phyloP scores from a whole-genome alignment of 371 early-diverging fungal species.

The Mortierella polycephala region DNA sequence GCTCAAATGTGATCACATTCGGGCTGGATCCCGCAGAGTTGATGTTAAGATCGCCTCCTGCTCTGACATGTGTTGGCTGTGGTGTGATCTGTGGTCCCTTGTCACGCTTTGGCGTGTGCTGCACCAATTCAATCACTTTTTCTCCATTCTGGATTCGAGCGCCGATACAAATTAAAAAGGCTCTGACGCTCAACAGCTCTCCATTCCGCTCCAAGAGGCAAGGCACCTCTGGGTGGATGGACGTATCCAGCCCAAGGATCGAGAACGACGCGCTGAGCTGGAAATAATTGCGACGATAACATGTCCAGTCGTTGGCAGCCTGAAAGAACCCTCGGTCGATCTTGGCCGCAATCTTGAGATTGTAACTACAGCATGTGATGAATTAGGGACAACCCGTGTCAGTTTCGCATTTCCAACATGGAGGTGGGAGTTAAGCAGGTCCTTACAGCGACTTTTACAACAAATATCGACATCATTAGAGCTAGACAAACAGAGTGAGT shows the following conservation, averaged over 20 bases:
- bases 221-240: conserved; percentile 62
- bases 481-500: background rate
- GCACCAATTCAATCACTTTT: conserved; percentile 83
- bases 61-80: conserved; percentile 65
- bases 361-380: conserved; percentile 29
- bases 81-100: conserved; percentile 91
- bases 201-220: conserved; percentile 70
- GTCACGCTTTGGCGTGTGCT: conserved; percentile 95
- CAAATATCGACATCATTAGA: background rate
- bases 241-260: conserved; percentile 60
- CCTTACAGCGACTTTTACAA: background rate
- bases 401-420: too few relatives aligned
- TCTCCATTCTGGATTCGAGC: conserved; percentile 80
- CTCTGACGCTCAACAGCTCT: conserved; percentile 60
- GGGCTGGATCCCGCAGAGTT: conserved; percentile 67
- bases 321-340: conserved; percentile 86
- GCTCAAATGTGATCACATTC: conserved; percentile 85
- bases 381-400: too few relatives aligned
- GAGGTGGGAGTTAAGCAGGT: too few relatives aligned
- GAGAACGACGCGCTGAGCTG: conserved; percentile 86
- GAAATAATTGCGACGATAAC: conserved; percentile 96
- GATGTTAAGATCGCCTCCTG: conserved; percentile 68
- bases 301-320: conserved; percentile 90
- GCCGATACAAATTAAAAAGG: conserved; percentile 78
- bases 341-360: conserved; percentile 66